phyloP scores from a whole-genome alignment of 768 basidiomycete genomes.

The Amanita molliuscula region DNA sequence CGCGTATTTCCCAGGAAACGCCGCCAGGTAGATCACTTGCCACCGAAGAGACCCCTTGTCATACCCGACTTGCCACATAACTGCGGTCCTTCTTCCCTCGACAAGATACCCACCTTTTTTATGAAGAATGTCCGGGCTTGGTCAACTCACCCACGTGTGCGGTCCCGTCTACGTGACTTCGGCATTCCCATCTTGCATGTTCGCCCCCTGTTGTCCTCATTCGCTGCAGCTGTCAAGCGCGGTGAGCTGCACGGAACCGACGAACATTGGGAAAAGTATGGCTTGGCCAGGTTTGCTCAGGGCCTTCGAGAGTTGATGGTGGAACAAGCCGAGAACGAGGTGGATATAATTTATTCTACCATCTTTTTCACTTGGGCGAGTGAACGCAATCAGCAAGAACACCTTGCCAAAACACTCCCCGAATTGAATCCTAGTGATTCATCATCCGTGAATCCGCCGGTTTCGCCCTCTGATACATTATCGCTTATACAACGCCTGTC shows the following conservation, averaged over 20 bases:
- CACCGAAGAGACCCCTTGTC: background rate
- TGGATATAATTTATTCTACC: slow-evolving; percentile 41
- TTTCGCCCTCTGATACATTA: slow-evolving; percentile 20
- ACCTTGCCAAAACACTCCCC: slow-evolving; percentile 11
- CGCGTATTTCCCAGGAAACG: background rate
- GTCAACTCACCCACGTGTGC: slow-evolving; percentile 22
- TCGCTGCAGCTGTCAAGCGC: slow-evolving; percentile 24
- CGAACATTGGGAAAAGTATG: slow-evolving; percentile 22
- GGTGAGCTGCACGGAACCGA: slow-evolving; percentile 20
- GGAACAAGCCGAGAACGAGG: slow-evolving; percentile 5
- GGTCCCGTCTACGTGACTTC: slow-evolving; percentile 32
- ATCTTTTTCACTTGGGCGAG: slow-evolving; percentile 50
- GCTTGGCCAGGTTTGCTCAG: slow-evolving; percentile 32
- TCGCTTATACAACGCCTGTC: slow-evolving; percentile 11
- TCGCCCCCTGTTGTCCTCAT: slow-evolving; percentile 30
- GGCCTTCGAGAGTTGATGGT: slow-evolving; percentile 12
- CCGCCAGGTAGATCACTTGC: background rate
- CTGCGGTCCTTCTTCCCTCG: background rate
- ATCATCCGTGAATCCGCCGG: slow-evolving; percentile 29
- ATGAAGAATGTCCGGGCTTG: slow-evolving; percentile 26
- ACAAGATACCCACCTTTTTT: slow-evolving; percentile 23
- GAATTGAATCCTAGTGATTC: slow-evolving; percentile 19
- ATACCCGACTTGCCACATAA: background rate
- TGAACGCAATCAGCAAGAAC: slow-evolving; percentile 16
- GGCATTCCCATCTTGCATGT: slow-evolving; percentile 35